phyloP scores from a whole-genome alignment of 306 rosid species.

The Parietaria judaica region DNA sequence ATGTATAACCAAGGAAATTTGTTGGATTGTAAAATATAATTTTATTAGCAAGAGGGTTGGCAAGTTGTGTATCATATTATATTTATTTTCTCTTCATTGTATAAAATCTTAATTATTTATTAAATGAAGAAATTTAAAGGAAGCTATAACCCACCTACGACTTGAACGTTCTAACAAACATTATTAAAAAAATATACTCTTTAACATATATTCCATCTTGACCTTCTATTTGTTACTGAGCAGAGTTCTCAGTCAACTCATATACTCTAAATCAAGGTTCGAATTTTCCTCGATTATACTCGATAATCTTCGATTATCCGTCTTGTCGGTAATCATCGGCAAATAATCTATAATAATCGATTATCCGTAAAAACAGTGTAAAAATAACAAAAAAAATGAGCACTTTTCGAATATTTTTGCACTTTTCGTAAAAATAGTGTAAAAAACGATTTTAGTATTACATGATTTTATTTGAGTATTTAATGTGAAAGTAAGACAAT shows the following conservation, averaged over 20 bases:
- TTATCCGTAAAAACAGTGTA: no score
- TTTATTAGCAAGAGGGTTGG: slow-evolving; percentile 7
- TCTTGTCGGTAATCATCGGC: no score
- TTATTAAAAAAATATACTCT: background rate
- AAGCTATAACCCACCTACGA: slow-evolving; percentile 5
- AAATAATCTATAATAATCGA: no score
- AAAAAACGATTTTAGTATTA: no score
- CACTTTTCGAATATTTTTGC: no score
- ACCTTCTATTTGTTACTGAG: slow-evolving; percentile 8
- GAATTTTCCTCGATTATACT: no score
- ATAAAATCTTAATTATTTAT: background rate
- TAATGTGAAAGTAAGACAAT: no score
- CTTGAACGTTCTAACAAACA: slow-evolving; percentile 13
- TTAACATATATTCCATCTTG: slow-evolving; percentile 3
- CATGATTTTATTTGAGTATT: no score
- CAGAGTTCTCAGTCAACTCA: slow-evolving; percentile 12
- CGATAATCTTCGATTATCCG: no score
- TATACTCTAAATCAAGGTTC: background rate
- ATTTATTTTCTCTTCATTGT: background rate
- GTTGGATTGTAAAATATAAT: background rate
- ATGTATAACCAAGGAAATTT: background rate
- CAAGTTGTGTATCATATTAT: slow-evolving; percentile 10
- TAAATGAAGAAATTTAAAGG: background rate
- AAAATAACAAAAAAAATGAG: no score
- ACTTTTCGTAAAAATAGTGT: no score